Percentiles rank a stretch among this genome's conserved stretches.
Evolutionary conservation across 2,329 filamentous ascomycete genomes (phyloP).

Genomic region (Neopestalotiopsis clavispora): DNA sequence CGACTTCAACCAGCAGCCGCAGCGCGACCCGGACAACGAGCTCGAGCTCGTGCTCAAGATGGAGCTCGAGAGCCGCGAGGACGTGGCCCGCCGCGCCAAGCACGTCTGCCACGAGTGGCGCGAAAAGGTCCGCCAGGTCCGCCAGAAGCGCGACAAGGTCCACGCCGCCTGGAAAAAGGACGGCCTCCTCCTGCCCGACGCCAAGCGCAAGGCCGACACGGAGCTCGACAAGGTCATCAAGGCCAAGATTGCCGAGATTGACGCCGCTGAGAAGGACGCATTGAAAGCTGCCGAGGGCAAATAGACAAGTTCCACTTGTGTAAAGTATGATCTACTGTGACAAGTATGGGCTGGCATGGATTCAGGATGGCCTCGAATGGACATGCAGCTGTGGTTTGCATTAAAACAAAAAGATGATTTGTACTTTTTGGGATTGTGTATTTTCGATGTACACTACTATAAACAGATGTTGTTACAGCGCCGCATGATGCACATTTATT

Average conservation of each 20-base stretch:
- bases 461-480: conserved; percentile 26
- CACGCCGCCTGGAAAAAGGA: conserved; percentile 56
- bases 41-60: conserved; percentile 61
- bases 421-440: neutral
- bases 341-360: neutral
- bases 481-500: conserved; percentile 26
- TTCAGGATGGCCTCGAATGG: neutral
- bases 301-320: neutral
- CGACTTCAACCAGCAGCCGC: conserved; percentile 67
- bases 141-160: conserved; percentile 52
- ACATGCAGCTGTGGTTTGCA: neutral
- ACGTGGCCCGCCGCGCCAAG: conserved; percentile 47
- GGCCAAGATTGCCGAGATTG: conserved; percentile 53
- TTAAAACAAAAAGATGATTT: neutral
- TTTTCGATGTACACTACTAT: conserved; percentile 28
- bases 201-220: conserved; percentile 44
- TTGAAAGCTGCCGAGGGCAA: conserved; percentile 39
- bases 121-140: conserved; percentile 51
- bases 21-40: conserved; percentile 62
- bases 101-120: conserved; percentile 56
- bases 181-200: conserved; percentile 48
- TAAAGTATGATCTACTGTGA: neutral
- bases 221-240: conserved; percentile 52
- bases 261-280: conserved; percentile 53
- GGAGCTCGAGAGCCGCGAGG: conserved; percentile 57